phyloP scores from a whole-genome alignment of 2,329 filamentous ascomycete species.

The Elsinoe necatrix region DNA sequence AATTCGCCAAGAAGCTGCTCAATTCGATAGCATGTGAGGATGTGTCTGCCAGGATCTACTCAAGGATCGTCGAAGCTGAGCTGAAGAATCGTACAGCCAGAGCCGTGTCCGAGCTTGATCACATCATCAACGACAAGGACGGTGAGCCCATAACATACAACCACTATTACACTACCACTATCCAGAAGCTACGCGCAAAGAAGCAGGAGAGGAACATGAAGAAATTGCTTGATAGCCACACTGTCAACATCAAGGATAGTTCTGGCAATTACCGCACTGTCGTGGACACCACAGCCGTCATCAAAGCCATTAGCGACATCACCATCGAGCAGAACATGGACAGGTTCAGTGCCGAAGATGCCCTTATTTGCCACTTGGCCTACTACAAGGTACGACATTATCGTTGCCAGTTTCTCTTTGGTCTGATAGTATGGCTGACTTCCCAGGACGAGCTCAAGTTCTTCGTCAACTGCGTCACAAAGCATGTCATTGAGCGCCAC shows the following conservation, averaged over 20 bases:
- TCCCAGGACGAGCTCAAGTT: constrained; percentile 29
- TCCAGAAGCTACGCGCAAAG: constrained; percentile 27
- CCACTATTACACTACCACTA: constrained; percentile 30
- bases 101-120: constrained; percentile 33
- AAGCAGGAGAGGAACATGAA: constrained; percentile 17
- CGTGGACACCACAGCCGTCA: no score
- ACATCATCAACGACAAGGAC: constrained; percentile 40
- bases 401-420: no score
- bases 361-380: constrained; percentile 30
- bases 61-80: constrained; percentile 33
- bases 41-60: constrained; percentile 28
- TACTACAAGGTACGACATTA: constrained; percentile 32
- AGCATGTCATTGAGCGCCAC: constrained; percentile 34
- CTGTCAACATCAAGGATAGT: neutral
- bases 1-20: constrained; percentile 32
- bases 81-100: constrained; percentile 36
- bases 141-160: constrained; percentile 33
- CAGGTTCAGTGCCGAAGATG: constrained; percentile 28
- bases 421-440: neutral
- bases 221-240: constrained; percentile 27
- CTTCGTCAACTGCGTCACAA: constrained; percentile 30
- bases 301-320: neutral
- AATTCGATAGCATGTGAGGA: neutral
- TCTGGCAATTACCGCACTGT: no score
- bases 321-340: constrained; percentile 27